Evolutionary conservation across 2,329 filamentous ascomycete genomes (phyloP), one percentile per base, ranked within the genome.

Genomic region (Apiospora rasikravindrae): DNA sequence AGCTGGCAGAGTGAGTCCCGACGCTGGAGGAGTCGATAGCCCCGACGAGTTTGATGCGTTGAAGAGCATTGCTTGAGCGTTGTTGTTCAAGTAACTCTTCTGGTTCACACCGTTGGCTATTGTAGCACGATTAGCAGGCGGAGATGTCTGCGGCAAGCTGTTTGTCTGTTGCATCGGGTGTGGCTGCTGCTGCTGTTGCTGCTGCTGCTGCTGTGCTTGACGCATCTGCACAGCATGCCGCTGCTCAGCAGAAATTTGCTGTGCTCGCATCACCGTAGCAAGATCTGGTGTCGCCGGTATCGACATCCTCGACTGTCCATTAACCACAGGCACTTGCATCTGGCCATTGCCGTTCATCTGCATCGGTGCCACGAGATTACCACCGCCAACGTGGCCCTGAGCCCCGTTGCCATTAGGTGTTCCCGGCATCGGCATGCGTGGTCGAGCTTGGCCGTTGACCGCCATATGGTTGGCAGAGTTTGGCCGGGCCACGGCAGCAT

Each of bases 291-390:
- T 10, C 83, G 81, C 24, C 76, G 44, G 69, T 83, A 87, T 82
- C 1, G 90, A 88, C 84, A 94, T 88, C 71, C 92, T 88, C 70
- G 89, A 86, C 74, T 92, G 88, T 7, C 84, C 84, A 74, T 88
- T 85, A 45, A 87, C 84, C 22, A 87, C 86, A 77, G 92, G 91
- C 84, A 94, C 88, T 75, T 92, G 92, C 33, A 92, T 91, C 79
- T 93, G 92, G 49, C 91, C 90, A 33, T 93, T 86, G 66, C 88
- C 88, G 73, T 89, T 90, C 84, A 93, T 88, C 57, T 89, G 87
- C 78, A 90, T 86, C 2, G 84, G 89, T 72, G 68, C 45, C 26
- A 84, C 86, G 64, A 85, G 87, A 73, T 82, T 87, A 70, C 83
- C 86, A 64, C 57, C 37, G 73, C 81, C 81, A 81, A 88, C 85